Percentiles rank a stretch among this genome's conserved stretches.
phyloP scores from a whole-genome alignment of 1,284 basidiomycete genomes.

The Ustilago trichophora region DNA sequence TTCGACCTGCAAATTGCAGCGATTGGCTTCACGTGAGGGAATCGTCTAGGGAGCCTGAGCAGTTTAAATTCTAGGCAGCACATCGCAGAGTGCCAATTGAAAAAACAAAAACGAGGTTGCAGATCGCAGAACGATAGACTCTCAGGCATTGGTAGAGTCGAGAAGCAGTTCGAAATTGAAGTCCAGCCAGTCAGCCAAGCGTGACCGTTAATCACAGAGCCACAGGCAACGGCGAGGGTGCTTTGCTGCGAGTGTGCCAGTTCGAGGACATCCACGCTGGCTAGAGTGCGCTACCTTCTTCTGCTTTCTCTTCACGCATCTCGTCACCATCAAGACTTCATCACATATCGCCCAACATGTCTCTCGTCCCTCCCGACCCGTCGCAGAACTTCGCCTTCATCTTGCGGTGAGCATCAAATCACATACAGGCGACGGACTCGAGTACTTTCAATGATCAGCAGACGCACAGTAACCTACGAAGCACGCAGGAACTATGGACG shows the following conservation, averaged over 20 bases:
- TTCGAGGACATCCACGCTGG: constrained; percentile 1
- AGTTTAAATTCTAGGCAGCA: no score
- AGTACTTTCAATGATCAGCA: constrained; percentile 23
- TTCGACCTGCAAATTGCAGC: not conserved
- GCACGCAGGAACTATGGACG: no score
- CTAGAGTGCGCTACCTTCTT: constrained; percentile 2
- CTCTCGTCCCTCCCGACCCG: constrained; percentile 65
- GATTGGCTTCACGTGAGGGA: no score
- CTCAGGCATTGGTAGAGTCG: not conserved
- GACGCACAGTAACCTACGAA: not conserved
- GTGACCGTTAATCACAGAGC: no score
- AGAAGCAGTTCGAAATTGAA: not conserved
- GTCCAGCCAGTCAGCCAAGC: not conserved
- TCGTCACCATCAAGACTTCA: constrained; percentile 50
- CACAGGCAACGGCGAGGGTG: no score
- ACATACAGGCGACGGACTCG: not conserved
- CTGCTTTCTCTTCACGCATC: constrained; percentile 32
- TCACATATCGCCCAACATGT: constrained; percentile 55
- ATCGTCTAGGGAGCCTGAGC: no score
- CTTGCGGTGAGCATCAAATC: constrained; percentile 58
- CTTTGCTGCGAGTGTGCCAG: no score
- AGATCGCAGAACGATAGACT: not conserved
- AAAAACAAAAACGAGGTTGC: not conserved
- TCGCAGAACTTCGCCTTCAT: constrained; percentile 67
- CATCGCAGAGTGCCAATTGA: not conserved